These are phyloP conservation scores for Cinchona pubescens DNA, from an alignment of 257 asterid genomes.

Conservation along the genomic window DNA sequence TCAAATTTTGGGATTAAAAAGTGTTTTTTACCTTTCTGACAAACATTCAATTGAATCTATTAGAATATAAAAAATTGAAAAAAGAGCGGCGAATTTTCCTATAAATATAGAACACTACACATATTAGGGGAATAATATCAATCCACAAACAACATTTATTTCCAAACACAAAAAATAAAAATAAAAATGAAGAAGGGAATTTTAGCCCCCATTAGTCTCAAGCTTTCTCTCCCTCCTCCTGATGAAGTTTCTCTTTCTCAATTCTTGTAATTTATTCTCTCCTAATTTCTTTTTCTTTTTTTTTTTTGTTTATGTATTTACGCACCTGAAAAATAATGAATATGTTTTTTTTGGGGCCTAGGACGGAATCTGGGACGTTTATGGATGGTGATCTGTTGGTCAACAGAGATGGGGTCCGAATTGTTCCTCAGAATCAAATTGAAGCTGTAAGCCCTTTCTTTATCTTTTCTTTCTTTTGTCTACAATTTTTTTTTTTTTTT, in stretches of 20 bases:
- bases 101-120: too few relatives aligned
- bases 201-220: constrained; percentile 70
- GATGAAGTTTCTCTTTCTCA: constrained; percentile 76
- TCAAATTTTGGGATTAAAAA: too few relatives aligned
- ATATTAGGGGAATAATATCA: too few relatives aligned
- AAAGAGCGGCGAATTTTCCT: too few relatives aligned
- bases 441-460: constrained; percentile 52
- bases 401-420: constrained; percentile 84
- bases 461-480: neutral
- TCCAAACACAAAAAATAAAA: too few relatives aligned
- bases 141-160: too few relatives aligned
- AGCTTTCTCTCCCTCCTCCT: constrained; percentile 84
- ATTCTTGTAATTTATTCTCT: constrained; percentile 50
- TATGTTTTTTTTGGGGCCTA: constrained; percentile 19
- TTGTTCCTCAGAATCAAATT: constrained; percentile 65
- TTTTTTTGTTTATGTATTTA: neutral
- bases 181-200: constrained; percentile 82
- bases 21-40: too few relatives aligned
- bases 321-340: neutral
- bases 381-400: constrained; percentile 97
- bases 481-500: neutral
- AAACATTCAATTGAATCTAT: too few relatives aligned
- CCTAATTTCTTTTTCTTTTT: neutral
- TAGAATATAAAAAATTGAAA: too few relatives aligned
- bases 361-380: constrained; percentile 94